Evolutionary conservation across 306 rosid genomes (phyloP).

Genomic region (Cucumis hystrix): DNA sequence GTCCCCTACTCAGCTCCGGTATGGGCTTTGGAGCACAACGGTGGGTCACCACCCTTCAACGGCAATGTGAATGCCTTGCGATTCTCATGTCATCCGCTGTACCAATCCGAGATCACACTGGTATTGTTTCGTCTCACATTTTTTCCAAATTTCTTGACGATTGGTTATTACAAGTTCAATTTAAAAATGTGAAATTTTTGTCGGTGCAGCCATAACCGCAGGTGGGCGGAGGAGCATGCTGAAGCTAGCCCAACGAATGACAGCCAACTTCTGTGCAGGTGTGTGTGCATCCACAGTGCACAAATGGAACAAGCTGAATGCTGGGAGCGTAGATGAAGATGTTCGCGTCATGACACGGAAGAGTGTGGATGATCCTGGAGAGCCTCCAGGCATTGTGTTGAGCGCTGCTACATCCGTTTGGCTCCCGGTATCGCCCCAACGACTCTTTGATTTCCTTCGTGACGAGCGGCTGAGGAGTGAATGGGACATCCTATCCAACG

Average conservation of each 20-base stretch:
- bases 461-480: slow-evolving; percentile 80
- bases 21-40: slow-evolving; percentile 86
- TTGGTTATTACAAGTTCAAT: not conserved
- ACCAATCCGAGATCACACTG: slow-evolving; percentile 56
- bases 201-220: slow-evolving; percentile 31
- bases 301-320: slow-evolving; percentile 82
- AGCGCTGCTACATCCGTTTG: slow-evolving; percentile 96
- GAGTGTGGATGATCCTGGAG: slow-evolving; percentile 86
- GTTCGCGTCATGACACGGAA: slow-evolving; percentile 90
- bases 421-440: slow-evolving; percentile 68
- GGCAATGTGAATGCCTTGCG: slow-evolving; percentile 86
- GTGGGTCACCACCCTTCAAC: slow-evolving; percentile 86
- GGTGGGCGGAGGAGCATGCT: slow-evolving; percentile 84
- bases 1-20: slow-evolving; percentile 67
- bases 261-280: slow-evolving; percentile 90
- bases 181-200: not conserved
- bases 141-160: not conserved
- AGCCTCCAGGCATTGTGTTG: slow-evolving; percentile 90
- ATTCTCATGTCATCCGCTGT: slow-evolving; percentile 74
- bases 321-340: slow-evolving; percentile 63
- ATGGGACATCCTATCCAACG: slow-evolving; percentile 96
- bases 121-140: slow-evolving; percentile 7
- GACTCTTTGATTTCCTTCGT: slow-evolving; percentile 72
- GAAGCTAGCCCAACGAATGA: slow-evolving; percentile 91
- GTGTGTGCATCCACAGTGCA: slow-evolving; percentile 90